Evolutionary conservation across 495 filamentous ascomycete genomes (phyloP).

Genomic region (Gamarada debralockiae): DNA sequence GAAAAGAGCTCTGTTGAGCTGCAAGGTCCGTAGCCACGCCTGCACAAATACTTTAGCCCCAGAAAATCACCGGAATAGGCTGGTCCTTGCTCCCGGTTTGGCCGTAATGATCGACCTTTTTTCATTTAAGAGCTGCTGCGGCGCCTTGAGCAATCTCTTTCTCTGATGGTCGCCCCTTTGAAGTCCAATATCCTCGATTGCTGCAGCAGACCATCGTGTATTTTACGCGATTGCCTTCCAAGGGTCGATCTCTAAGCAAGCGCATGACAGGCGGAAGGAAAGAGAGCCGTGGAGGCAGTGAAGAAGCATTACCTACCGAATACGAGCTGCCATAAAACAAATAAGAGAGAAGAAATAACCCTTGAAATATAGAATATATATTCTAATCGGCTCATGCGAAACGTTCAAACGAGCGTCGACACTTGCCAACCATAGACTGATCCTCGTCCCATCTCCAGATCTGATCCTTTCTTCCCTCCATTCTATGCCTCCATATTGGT

Average conservation of each 20-base stretch:
- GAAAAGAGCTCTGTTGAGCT: slow-evolving; percentile 23
- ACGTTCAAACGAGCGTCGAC: slow-evolving; percentile 18
- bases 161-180: slow-evolving; percentile 62
- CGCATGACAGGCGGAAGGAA: slow-evolving; percentile 54
- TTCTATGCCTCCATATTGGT: slow-evolving; percentile 50
- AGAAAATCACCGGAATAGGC: slow-evolving; percentile 54
- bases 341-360: slow-evolving; percentile 32
- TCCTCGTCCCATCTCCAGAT: slow-evolving; percentile 55
- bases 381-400: slow-evolving; percentile 9
- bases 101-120: slow-evolving; percentile 5
- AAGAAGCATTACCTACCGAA: slow-evolving; percentile 56
- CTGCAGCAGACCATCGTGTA: slow-evolving; percentile 64
- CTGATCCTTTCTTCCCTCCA: slow-evolving; percentile 58
- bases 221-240: slow-evolving; percentile 17
- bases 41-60: slow-evolving; percentile 76
- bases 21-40: slow-evolving; percentile 53
- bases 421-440: slow-evolving; percentile 52
- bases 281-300: slow-evolving; percentile 66
- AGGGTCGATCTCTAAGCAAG: not conserved
- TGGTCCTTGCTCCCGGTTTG: not conserved
- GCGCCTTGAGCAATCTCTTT: slow-evolving; percentile 62
- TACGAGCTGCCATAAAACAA: not conserved
- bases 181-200: slow-evolving; percentile 79
- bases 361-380: slow-evolving; percentile 58
- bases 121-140: slow-evolving; percentile 45